Conservation (phyloP, 208 protist genomes). For the Balamuthia mandrillaris region DNA sequence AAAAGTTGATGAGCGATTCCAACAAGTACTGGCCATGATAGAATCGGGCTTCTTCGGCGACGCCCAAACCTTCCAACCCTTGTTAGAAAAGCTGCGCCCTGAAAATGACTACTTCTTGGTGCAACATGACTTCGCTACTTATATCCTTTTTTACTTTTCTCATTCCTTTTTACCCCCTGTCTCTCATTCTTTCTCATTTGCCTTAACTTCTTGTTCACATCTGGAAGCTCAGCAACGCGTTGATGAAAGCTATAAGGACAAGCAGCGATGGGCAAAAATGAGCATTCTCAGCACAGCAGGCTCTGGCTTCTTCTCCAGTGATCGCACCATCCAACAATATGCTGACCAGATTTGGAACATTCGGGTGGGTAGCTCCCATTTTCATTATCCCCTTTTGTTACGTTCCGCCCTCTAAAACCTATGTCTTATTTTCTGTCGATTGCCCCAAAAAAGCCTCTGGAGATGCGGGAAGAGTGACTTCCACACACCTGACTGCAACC, state of each 20-base stretch:
- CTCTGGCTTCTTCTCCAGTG: slow-evolving; percentile 71
- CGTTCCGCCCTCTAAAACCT: too few relatives aligned
- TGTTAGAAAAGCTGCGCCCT: slow-evolving; percentile 56
- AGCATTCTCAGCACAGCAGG: slow-evolving; percentile 57
- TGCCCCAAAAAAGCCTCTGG: too few relatives aligned
- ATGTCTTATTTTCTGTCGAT: too few relatives aligned
- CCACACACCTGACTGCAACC: too few relatives aligned
- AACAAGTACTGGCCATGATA: slow-evolving; percentile 61
- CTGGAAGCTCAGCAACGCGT: slow-evolving; percentile 62
- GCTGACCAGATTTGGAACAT: slow-evolving; percentile 77
- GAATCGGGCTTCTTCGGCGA: slow-evolving; percentile 66
- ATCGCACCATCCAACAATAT: slow-evolving; percentile 79
- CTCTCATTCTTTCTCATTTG: too few relatives aligned
- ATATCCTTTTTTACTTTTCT: slow-evolving; percentile 30
- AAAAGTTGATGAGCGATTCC: slow-evolving; percentile 31
- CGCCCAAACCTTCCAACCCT: slow-evolving; percentile 51
- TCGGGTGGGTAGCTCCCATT: slow-evolving; percentile 42
- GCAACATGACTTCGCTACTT: slow-evolving; percentile 68
- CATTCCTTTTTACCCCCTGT: neutral
- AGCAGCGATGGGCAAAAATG: slow-evolving; percentile 60
- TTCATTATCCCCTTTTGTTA: too few relatives aligned
- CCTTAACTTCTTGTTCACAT: too few relatives aligned
- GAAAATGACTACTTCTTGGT: slow-evolving; percentile 70
- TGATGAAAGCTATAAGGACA: slow-evolving; percentile 57
- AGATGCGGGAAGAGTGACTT: too few relatives aligned